Evolutionary conservation across 148 eudicot species (phyloP).

Genomic region (Chenopodium formosanum): DNA sequence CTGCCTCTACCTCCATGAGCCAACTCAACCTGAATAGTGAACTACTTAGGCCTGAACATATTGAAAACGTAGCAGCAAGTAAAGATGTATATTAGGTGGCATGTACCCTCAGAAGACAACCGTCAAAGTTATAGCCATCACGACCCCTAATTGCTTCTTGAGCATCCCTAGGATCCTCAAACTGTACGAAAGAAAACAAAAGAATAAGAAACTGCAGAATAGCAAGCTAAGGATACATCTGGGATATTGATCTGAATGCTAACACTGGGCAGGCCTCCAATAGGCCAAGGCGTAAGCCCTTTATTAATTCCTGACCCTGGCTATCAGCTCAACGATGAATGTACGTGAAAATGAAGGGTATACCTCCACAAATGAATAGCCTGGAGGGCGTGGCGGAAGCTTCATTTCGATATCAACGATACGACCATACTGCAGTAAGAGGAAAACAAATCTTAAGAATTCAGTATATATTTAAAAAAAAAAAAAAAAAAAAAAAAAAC

Average conservation of each 20-base stretch:
- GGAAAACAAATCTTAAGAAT: neutral
- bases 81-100: neutral
- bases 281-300: neutral
- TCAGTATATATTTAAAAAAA: neutral
- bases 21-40: constrained; percentile 35
- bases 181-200: constrained; percentile 21
- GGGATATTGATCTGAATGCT: neutral
- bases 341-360: neutral
- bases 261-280: neutral
- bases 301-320: neutral
- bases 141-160: constrained; percentile 41
- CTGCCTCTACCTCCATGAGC: constrained; percentile 41
- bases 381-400: constrained; percentile 41
- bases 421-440: constrained; percentile 34
- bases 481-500: neutral
- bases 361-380: constrained; percentile 39
- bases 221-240: neutral
- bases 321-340: neutral
- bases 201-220: neutral
- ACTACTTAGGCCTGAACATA: neutral
- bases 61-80: neutral
- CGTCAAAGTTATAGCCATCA: constrained; percentile 43
- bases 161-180: constrained; percentile 39
- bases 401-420: constrained; percentile 36
- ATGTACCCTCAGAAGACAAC: constrained; percentile 36